Base-by-base conservation (phyloP, 495 filamentous ascomycete genomes). In the Penicillium cataractarum region DNA sequence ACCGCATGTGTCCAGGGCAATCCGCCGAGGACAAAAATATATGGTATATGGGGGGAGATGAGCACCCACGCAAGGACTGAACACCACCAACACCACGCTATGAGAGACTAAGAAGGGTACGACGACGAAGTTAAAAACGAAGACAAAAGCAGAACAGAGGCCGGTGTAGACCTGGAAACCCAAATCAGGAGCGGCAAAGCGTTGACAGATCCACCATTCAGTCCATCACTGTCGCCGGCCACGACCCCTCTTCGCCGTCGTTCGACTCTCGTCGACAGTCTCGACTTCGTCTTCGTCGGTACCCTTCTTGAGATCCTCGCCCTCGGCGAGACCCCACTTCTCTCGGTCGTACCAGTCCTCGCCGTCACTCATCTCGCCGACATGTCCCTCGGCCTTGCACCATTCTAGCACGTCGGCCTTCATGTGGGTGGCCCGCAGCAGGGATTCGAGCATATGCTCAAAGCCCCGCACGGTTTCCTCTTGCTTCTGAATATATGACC, bases 271-370 rank as follows among this genome's bases (percentile, higher is more conserved):
- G 60, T 86, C 84, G 32, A 85, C 80, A 55, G 84, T 83, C 68
- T 92, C 90, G 56, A 92, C 89, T 64, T 97, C 93, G 58, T 97
- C 93, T 65, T 97, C 93, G 59, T 97, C 92, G 55, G 90, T 87
- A 2, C 93, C 93, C 72, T 97, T 97, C 73, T 91, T 92, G 15
- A 97, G 80, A 71, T 92, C 90, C 65, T 92, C 91, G 4, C 76
- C 78, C 39, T 79, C 76, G 3, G 88, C 88, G 44, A 97, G 73
- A 3, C 87, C 87, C 93, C 92, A 97, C 79, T 90, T 89, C 70
- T 95, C 91, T 58, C 86, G 86, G 69, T 97, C 93, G 72, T 96
- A 96, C 92, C 93, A 97, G 71, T 97, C 93, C 78, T 97, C 93
- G 3, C 92, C 92, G 68, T 97, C 93, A 35, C 90, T 93, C 86